These are phyloP conservation scores for Solanum boliviense DNA, from an alignment of 257 asterid species.

Conservation along the genomic window DNA sequence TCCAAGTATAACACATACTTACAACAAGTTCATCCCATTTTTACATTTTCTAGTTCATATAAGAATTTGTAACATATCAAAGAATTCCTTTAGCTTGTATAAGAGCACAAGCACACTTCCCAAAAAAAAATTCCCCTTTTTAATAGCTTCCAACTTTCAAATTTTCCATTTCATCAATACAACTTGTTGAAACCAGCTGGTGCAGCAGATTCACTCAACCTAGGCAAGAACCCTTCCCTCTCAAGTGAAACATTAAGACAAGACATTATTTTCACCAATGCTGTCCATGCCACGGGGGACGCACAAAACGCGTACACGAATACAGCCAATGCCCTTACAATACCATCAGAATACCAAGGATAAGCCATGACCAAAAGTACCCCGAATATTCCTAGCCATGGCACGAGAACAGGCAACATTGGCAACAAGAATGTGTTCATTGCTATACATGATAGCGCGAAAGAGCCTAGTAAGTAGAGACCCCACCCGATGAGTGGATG, in stretches of 20 bases:
- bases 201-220: constrained; percentile 41
- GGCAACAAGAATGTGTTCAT: constrained; percentile 59
- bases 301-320: constrained; percentile 68
- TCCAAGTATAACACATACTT: not conserved
- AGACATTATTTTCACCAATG: constrained; percentile 43
- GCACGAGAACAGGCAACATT: constrained; percentile 47
- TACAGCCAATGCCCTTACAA: constrained; percentile 59
- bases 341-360: constrained; percentile 77
- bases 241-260: constrained; percentile 50
- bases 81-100: not conserved
- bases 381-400: constrained; percentile 61
- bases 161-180: constrained; percentile 33
- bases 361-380: constrained; percentile 71
- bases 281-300: constrained; percentile 47
- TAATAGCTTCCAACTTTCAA: not conserved
- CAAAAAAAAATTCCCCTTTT: not conserved
- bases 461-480: constrained; percentile 58
- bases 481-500: constrained; percentile 87
- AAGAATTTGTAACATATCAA: not conserved
- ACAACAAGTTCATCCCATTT: not conserved
- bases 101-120: not conserved
- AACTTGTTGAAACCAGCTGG: constrained; percentile 61
- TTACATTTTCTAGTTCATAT: not conserved
- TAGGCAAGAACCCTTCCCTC: constrained; percentile 74
- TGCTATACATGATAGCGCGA: constrained; percentile 47